Conservation (phyloP, 2,329 filamentous ascomycete genomes). For the Pseudopithomyces maydicus region DNA sequence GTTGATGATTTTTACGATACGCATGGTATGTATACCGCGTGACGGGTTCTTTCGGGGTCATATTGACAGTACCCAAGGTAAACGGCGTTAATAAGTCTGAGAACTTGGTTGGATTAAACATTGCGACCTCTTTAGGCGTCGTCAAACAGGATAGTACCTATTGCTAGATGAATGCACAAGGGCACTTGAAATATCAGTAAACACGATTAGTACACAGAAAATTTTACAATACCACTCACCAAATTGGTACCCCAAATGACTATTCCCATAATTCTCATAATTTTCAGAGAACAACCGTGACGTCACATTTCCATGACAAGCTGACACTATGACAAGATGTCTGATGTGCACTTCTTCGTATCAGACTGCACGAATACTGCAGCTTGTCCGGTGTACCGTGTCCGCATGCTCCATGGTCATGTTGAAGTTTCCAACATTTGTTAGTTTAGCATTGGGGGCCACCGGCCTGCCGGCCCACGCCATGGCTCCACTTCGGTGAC, state of each 20-base stretch:
- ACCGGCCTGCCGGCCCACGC: too few relatives aligned
- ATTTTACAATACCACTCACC: background rate
- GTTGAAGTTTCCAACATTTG: too few relatives aligned
- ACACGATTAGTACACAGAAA: background rate
- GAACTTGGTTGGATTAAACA: background rate
- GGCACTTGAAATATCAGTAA: background rate
- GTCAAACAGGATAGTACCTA: background rate
- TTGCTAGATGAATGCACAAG: background rate
- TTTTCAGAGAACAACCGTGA: background rate
- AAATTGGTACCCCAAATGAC: background rate
- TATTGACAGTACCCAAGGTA: background rate
- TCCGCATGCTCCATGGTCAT: too few relatives aligned
- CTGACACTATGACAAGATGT: conserved; percentile 3
- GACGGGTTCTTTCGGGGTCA: background rate
- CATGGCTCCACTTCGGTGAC: too few relatives aligned
- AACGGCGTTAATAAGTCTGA: background rate
- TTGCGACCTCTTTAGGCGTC: background rate
- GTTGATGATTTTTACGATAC: background rate
- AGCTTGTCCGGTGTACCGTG: too few relatives aligned
- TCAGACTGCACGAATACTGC: too few relatives aligned
- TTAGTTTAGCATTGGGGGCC: too few relatives aligned
- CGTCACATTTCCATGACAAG: conserved; percentile 3
- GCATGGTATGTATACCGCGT: conserved; percentile 1
- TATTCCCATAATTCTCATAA: background rate
- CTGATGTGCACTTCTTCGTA: background rate